A percentile compares a stretch with the other conserved stretches of the same genome.
Conservation (phyloP, 768 basidiomycete genomes). For the Leccinum subgranulosum region DNA sequence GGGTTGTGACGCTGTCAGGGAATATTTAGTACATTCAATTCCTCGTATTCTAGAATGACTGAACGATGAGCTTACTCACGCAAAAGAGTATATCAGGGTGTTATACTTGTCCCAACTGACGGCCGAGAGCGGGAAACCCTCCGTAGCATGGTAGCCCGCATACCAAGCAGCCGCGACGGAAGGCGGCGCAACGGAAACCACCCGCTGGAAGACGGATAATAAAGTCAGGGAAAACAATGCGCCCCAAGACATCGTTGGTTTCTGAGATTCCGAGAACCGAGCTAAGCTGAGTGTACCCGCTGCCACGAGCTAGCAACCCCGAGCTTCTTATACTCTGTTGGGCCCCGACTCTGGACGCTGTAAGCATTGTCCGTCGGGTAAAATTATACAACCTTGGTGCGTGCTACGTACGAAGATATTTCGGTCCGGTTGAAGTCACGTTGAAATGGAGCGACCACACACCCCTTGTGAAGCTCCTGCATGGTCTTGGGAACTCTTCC, state of each 20-base stretch:
- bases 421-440: not conserved
- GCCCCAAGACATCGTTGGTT: not conserved
- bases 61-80: constrained; percentile 30
- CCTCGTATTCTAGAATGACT: no score
- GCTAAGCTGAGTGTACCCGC: not conserved
- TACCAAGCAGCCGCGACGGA: constrained; percentile 56
- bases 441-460: not conserved
- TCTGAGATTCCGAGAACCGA: not conserved
- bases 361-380: not conserved
- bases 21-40: not conserved
- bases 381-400: not conserved
- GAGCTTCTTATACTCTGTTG: constrained; percentile 7
- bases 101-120: constrained; percentile 69
- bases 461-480: not conserved
- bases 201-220: not conserved
- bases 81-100: constrained; percentile 65
- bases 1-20: constrained; percentile 32
- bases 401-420: not conserved
- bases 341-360: not conserved
- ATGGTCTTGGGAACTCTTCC: not conserved
- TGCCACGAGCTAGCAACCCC: not conserved
- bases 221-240: not conserved
- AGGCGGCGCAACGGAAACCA: not conserved
- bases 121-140: constrained; percentile 48
- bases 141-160: constrained; percentile 58